phyloP scores from a whole-genome alignment of 768 basidiomycete genomes.

The Boletellus ananiceps region DNA sequence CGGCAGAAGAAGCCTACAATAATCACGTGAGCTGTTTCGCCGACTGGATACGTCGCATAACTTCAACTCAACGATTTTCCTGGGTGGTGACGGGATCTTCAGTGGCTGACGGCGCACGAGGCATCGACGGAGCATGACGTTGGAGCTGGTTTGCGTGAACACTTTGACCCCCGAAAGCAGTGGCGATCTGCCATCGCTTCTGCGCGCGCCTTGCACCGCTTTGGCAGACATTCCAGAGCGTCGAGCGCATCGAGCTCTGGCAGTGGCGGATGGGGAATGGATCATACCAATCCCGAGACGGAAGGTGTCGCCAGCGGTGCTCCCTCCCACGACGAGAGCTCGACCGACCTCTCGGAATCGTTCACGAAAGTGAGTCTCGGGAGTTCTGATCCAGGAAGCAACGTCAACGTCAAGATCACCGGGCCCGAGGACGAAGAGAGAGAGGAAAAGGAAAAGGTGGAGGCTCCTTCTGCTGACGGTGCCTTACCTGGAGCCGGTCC shows the following conservation, averaged over 20 bases:
- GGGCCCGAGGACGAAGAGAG: conserved; percentile 23
- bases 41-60: not conserved
- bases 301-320: conserved; percentile 32
- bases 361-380: conserved; percentile 29
- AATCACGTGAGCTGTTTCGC: conserved; percentile 49
- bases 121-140: conserved; percentile 74
- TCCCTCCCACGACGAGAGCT: conserved; percentile 31
- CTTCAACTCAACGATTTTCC: not conserved
- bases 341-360: conserved; percentile 17
- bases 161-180: conserved; percentile 71
- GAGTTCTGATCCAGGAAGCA: conserved; percentile 34
- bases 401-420: conserved; percentile 40
- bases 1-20: conserved; percentile 64
- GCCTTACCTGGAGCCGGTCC: conserved; percentile 20
- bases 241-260: conserved; percentile 27
- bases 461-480: conserved; percentile 15
- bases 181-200: conserved; percentile 70
- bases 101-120: conserved; percentile 73
- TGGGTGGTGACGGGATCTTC: not conserved
- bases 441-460: conserved; percentile 23
- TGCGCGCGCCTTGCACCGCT: conserved; percentile 38
- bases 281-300: conserved; percentile 21
- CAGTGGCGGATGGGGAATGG: conserved; percentile 37
- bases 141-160: conserved; percentile 63
- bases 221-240: conserved; percentile 25